These are phyloP conservation scores for Lactifluus hygrophoroides DNA, from an alignment of 768 basidiomycete genomes.

Conservation along the genomic window DNA sequence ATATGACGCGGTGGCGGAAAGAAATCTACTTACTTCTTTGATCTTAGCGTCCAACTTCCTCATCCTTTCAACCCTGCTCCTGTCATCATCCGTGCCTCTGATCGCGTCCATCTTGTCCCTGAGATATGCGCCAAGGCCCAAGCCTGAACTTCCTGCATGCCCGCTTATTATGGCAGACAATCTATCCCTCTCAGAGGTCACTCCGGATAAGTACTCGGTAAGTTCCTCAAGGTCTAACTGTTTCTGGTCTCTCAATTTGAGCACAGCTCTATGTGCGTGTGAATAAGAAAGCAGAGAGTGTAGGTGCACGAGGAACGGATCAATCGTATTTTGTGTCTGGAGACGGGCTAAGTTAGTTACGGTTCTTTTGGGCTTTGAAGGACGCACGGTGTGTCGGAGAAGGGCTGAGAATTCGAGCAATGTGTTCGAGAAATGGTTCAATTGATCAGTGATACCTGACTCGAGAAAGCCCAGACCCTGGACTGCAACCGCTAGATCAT, in stretches of 20 bases:
- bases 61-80: constrained; percentile 90
- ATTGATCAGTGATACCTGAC: constrained; percentile 94
- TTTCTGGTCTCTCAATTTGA: constrained; percentile 95
- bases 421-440: constrained; percentile 95
- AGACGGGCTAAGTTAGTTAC: background rate
- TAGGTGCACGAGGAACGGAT: constrained; percentile 84
- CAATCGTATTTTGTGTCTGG: constrained; percentile 83
- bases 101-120: constrained; percentile 89
- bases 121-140: constrained; percentile 82
- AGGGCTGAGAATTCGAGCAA: constrained; percentile 91
- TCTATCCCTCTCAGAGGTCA: constrained; percentile 87
- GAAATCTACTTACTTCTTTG: constrained; percentile 62
- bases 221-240: constrained; percentile 98
- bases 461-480: constrained; percentile 97
- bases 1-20: background rate
- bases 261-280: constrained; percentile 84
- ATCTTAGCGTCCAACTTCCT: constrained; percentile 87
- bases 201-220: constrained; percentile 88
- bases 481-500: constrained; percentile 91
- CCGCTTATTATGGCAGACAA: constrained; percentile 83
- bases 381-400: constrained; percentile 68
- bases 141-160: constrained; percentile 76
- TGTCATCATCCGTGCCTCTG: constrained; percentile 88
- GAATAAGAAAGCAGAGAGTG: constrained; percentile 93
- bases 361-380: background rate